phyloP scores from a whole-genome alignment of 768 basidiomycete species.

The Roridomyces roridus region DNA sequence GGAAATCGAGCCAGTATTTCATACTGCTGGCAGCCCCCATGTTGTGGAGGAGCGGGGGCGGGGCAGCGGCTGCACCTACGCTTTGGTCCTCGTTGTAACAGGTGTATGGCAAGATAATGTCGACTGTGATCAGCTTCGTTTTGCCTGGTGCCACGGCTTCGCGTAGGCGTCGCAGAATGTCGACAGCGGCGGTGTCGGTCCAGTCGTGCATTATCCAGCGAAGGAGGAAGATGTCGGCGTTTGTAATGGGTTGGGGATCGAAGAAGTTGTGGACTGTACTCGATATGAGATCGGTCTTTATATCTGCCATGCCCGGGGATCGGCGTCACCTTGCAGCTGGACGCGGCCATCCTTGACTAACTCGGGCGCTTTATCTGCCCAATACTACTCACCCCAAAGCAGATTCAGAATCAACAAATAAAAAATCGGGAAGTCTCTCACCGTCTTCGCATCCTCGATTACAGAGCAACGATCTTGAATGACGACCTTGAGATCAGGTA shows the following conservation, averaged over 20 bases:
- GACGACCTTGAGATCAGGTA: constrained; percentile 13
- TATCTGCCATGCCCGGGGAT: not conserved
- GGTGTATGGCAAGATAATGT: constrained; percentile 17
- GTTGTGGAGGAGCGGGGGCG: constrained; percentile 16
- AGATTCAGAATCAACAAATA: not conserved
- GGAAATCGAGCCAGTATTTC: constrained; percentile 21
- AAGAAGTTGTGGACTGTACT: constrained; percentile 18
- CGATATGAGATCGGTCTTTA: no score
- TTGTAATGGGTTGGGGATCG: constrained; percentile 45
- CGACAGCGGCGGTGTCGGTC: constrained; percentile 45
- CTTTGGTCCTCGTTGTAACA: no score
- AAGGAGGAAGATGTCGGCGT: constrained; percentile 28
- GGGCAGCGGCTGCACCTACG: no score
- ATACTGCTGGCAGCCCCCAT: constrained; percentile 16
- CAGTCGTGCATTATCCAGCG: constrained; percentile 62
- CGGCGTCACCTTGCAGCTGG: constrained; percentile 18
- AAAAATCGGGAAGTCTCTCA: not conserved
- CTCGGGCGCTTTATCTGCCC: constrained; percentile 22
- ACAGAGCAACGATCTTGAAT: constrained; percentile 20
- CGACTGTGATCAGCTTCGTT: constrained; percentile 26
- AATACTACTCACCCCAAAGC: constrained; percentile 3
- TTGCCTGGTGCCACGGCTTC: constrained; percentile 32
- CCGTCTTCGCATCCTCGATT: constrained; percentile 19
- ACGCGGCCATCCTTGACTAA: constrained; percentile 27
- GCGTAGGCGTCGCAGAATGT: constrained; percentile 52